Base-by-base conservation (phyloP, 202 grass and related monocot species). In the Schoenoplectus triqueter region DNA sequence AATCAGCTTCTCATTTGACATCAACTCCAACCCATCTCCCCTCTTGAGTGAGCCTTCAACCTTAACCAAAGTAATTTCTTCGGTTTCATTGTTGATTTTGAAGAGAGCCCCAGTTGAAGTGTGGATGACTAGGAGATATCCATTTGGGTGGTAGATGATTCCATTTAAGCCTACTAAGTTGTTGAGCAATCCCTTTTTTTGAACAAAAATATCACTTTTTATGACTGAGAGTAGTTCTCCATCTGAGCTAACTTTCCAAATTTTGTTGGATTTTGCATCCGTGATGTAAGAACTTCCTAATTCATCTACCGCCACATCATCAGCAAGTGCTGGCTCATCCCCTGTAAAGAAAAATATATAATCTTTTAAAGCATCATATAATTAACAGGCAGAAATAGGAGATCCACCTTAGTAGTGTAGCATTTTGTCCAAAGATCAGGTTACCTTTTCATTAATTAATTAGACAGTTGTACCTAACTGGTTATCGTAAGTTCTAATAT, bases 91-190 rank as follows among this genome's bases (percentile, higher is more conserved):
- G 69, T 92, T 66, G 69, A 98, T 71, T 89, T 94, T 98, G 82
- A 95, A 98, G 68, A 95, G 90, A 88, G 90, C 61, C 9, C 95
- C 93, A 45, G 91, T 89, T 0, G 88, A 82, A 60, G 91, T 98
- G 90, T 98, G 95, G 59, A 95, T 80, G 76, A 92, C 91, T 14
- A 98, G 88, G 51, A 98, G 90, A 88, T 93, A 98, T 57, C 93
- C 93, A 81, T 88, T 92, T 13, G 93, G 93, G 66, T 98, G 91
- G 88, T 92, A 83, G 15, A 88, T 69, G n/a, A 98, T 94, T 77
- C 93, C 95, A 78, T 98, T 98, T 49, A 95, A 79, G 63, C 88
- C 95, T 11, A 94, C 0, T 15, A 95, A 63, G 87, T 94, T 98
- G 82, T 92, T 70, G 66, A 69, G 15, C 57, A n/a, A 66, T 10